Percentiles rank a stretch among this genome's conserved stretches.
phyloP scores from a whole-genome alignment of 2,329 filamentous ascomycete species.

The Xylariaceae sp. region DNA sequence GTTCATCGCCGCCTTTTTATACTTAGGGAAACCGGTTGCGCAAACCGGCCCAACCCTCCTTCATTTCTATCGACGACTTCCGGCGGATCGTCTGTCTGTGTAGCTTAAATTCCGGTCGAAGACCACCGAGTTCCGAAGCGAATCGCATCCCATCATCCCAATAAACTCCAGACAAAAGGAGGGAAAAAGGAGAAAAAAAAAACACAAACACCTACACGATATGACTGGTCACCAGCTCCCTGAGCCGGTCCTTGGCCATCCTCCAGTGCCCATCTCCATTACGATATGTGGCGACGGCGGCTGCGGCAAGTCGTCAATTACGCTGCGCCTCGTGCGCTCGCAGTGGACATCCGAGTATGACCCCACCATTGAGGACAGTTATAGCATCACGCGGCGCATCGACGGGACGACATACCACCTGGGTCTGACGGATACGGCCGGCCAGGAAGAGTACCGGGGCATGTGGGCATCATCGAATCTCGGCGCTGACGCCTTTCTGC shows the following conservation, averaged over 20 bases:
- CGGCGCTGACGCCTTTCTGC: conserved; percentile 72
- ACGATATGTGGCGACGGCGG: conserved; percentile 84
- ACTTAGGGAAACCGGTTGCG: conserved; percentile 3
- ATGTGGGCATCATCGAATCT: conserved; percentile 80
- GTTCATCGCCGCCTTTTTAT: background rate
- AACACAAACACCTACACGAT: background rate
- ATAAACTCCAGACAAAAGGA: background rate
- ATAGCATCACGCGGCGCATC: conserved; percentile 73
- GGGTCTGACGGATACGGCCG: conserved; percentile 73
- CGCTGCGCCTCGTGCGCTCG: conserved; percentile 71
- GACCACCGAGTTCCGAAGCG: background rate
- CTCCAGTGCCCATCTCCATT: conserved; percentile 59
- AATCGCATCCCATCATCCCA: background rate
- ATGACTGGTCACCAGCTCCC: conserved; percentile 12
- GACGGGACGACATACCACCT: conserved; percentile 78
- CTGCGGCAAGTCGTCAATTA: conserved; percentile 80
- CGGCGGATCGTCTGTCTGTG: background rate
- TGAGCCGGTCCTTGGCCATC: conserved; percentile 24
- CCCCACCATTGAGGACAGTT: conserved; percentile 77
- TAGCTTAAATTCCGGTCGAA: background rate
- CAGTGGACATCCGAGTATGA: conserved; percentile 83
- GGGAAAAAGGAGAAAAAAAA: no score
- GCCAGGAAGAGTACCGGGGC: conserved; percentile 84
- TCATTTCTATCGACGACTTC: background rate
- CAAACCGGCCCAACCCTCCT: background rate